Percentiles rank a stretch among this genome's conserved stretches.
These are phyloP conservation scores for Oemleria cerasiformis DNA, from an alignment of 306 rosid genomes.

Conservation along the genomic window DNA sequence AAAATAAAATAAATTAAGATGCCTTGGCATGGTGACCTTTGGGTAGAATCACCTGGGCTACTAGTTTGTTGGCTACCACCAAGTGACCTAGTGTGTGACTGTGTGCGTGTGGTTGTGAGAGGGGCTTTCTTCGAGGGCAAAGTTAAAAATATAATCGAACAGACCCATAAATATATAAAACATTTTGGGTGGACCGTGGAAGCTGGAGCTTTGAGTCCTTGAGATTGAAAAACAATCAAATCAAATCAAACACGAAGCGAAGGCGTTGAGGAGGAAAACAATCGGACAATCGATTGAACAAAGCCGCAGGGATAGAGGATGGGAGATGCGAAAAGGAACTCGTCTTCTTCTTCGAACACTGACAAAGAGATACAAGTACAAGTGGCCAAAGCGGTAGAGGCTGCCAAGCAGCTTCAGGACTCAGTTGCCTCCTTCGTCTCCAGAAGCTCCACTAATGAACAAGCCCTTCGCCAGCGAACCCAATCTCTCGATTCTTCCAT, in stretches of 20 bases:
- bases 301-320: not conserved
- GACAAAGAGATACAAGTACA: conserved; percentile 49
- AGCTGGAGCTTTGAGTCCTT: not conserved
- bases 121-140: not conserved
- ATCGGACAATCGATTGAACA: not conserved
- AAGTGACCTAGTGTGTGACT: not conserved
- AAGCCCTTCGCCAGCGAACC: no score
- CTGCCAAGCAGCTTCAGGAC: conserved; percentile 51
- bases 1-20: not conserved
- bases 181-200: conserved; percentile 6
- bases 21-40: not conserved
- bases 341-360: not conserved
- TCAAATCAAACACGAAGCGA: not conserved
- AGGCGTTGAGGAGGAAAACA: not conserved
- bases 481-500: no score
- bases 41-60: not conserved
- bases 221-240: not conserved
- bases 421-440: no score
- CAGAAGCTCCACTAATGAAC: no score
- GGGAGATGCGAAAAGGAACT: conserved; percentile 24
- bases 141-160: not conserved
- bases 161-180: not conserved
- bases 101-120: not conserved
- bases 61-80: not conserved
- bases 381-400: conserved; percentile 56